A percentile compares a stretch with the other conserved stretches of the same genome.
These are phyloP conservation scores for Umbilicaria muhlenbergii DNA, from an alignment of 495 filamentous ascomycete species.

Conservation along the genomic window DNA sequence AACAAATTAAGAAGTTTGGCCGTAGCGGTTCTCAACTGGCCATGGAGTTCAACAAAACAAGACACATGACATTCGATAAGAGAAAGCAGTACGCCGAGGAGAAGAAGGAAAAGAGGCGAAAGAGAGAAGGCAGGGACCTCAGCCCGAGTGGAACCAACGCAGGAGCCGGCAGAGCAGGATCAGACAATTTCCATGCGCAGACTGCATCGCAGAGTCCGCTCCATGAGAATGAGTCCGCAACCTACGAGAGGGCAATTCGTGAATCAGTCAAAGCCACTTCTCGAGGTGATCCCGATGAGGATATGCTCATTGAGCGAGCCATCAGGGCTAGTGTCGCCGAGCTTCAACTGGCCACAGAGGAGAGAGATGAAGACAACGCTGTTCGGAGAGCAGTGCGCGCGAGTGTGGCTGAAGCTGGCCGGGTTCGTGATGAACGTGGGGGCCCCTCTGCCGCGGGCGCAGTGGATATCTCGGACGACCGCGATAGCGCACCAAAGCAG, in stretches of 20 bases:
- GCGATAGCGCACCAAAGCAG: conserved; percentile 3
- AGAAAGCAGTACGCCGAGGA: conserved; percentile 22
- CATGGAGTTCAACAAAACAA: conserved; percentile 25
- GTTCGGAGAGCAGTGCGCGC: conserved; percentile 16
- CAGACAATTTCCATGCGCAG: background rate
- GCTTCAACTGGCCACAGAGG: conserved; percentile 26
- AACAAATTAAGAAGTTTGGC: conserved; percentile 16
- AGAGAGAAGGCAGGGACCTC: conserved; percentile 6
- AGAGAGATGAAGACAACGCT: conserved; percentile 14
- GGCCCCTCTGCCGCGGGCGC: background rate
- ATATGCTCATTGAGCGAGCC: conserved; percentile 48
- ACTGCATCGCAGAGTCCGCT: conserved; percentile 8
- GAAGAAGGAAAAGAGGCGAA: conserved; percentile 15
- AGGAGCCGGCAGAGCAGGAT: background rate
- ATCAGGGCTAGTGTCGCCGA: conserved; percentile 52
- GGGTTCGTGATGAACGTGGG: conserved; percentile 16
- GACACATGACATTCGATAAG: conserved; percentile 24
- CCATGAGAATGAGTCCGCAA: conserved; percentile 17
- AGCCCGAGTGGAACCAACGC: conserved; percentile 1
- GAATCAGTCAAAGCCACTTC: conserved; percentile 54
- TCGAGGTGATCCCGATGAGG: conserved; percentile 47
- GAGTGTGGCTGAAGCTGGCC: conserved; percentile 19
- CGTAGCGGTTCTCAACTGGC: conserved; percentile 12
- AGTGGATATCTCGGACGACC: conserved; percentile 8
- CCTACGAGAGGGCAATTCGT: conserved; percentile 54